These are phyloP conservation scores for Phaeomoniella chlamydospora DNA, from an alignment of 2,329 filamentous ascomycete species.

Conservation along the genomic window DNA sequence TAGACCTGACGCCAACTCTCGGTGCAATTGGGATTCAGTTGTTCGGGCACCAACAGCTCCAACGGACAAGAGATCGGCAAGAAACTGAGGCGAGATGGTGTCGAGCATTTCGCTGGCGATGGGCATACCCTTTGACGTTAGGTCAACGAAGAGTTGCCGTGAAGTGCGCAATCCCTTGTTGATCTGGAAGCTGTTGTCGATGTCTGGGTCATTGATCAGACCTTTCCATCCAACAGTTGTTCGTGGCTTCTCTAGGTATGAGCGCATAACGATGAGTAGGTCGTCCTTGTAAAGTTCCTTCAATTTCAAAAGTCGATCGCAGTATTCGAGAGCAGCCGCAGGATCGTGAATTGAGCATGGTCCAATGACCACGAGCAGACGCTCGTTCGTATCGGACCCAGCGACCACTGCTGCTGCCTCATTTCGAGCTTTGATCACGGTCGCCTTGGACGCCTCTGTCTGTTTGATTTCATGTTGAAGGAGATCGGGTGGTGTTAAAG, in stretches of 20 bases:
- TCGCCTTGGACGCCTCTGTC: slow-evolving; percentile 23
- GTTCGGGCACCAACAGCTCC: slow-evolving; percentile 93
- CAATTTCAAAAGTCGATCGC: slow-evolving; percentile 58
- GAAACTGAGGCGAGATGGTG: slow-evolving; percentile 95
- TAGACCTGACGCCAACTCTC: slow-evolving; percentile 85
- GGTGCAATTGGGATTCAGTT: slow-evolving; percentile 91
- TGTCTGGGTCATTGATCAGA: slow-evolving; percentile 96
- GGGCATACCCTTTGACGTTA: slow-evolving; percentile 77
- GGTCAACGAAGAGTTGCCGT: slow-evolving; percentile 83
- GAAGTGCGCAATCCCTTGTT: slow-evolving; percentile 93
- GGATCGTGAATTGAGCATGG: slow-evolving; percentile 98
- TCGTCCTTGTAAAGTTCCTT: slow-evolving; percentile 69
- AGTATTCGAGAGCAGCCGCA: slow-evolving; percentile 75
- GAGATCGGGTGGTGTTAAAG: slow-evolving; percentile 76
- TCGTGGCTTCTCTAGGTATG: slow-evolving; percentile 96
- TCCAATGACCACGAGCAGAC: slow-evolving; percentile 84
- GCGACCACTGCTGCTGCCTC: slow-evolving; percentile 63
- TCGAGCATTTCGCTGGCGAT: slow-evolving; percentile 98
- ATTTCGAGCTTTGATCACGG: slow-evolving; percentile 27
- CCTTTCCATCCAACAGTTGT: slow-evolving; percentile 99
- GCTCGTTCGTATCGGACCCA: slow-evolving; percentile 48
- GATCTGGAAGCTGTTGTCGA: slow-evolving; percentile 94
- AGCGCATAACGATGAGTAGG: slow-evolving; percentile 89
- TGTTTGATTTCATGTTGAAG: slow-evolving; percentile 71
- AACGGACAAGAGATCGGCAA: slow-evolving; percentile 87